phyloP scores from a whole-genome alignment of 1,284 basidiomycete genomes.

The Schizophyllum amplum region DNA sequence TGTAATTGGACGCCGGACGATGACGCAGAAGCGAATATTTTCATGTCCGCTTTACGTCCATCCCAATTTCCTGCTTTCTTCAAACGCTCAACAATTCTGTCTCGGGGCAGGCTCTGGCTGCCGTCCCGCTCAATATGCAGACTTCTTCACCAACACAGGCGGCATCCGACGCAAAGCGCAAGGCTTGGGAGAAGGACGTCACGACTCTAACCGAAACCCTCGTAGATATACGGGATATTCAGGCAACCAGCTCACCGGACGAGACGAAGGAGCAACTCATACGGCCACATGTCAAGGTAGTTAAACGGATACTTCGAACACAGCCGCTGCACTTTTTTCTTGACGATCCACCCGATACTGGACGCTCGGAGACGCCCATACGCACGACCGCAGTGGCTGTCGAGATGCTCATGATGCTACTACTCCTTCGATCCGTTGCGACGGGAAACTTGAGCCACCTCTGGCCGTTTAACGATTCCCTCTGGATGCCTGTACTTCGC shows the following conservation, averaged over 20 bases:
- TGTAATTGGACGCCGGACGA: too few relatives aligned
- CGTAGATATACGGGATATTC: background rate
- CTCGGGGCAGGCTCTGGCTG: too few relatives aligned
- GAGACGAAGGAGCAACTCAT: background rate
- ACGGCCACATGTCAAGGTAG: background rate
- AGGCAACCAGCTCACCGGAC: background rate
- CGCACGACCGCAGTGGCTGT: background rate
- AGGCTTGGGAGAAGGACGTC: too few relatives aligned
- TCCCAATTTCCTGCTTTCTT: too few relatives aligned
- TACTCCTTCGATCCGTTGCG: background rate
- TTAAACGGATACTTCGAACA: background rate
- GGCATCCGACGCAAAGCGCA: too few relatives aligned
- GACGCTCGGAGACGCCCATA: too few relatives aligned
- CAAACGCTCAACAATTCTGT: too few relatives aligned
- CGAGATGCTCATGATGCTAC: background rate
- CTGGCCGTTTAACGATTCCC: background rate
- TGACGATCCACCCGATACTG: background rate
- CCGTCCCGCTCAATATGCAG: too few relatives aligned
- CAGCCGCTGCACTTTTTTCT: background rate
- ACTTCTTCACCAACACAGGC: too few relatives aligned
- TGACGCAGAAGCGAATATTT: too few relatives aligned
- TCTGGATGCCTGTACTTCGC: background rate
- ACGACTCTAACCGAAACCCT: background rate
- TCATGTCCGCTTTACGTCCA: too few relatives aligned
- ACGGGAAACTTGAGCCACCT: background rate